Percentiles rank a stretch among this genome's conserved stretches.
Conservation (phyloP, 108 stramenopile genomes). For the Skeletonema marinoi region DNA sequence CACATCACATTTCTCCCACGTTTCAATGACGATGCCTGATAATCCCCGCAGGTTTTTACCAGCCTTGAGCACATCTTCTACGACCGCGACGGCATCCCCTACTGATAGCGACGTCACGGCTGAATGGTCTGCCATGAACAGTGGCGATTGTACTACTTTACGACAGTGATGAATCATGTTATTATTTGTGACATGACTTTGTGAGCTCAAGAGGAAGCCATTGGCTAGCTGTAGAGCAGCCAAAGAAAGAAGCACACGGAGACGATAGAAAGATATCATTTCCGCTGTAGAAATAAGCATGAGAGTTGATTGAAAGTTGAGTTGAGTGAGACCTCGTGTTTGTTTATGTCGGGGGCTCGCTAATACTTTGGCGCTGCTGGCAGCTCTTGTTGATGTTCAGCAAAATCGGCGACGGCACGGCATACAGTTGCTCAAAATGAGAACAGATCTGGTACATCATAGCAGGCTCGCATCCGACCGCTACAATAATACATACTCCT, state of each 20-base stretch:
- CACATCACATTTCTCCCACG: slow-evolving; percentile 88
- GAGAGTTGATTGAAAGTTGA: too few species aligned
- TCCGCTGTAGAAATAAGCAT: too few species aligned
- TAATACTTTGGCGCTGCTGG: too few species aligned
- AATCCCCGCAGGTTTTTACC: slow-evolving; percentile 54
- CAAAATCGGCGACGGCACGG: too few species aligned
- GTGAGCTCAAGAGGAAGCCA: background rate
- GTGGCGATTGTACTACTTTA: background rate
- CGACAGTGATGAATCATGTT: background rate
- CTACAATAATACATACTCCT: too few species aligned
- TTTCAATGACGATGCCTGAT: slow-evolving; percentile 63
- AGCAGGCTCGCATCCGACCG: too few species aligned
- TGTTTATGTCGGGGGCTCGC: too few species aligned
- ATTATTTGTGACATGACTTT: background rate
- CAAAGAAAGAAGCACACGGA: background rate
- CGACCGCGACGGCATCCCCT: slow-evolving; percentile 65
- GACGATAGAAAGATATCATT: too few species aligned
- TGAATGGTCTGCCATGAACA: slow-evolving; percentile 65
- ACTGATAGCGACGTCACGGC: slow-evolving; percentile 55
- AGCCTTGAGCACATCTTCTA: slow-evolving; percentile 54
- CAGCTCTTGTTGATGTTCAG: too few species aligned
- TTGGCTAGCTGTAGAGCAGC: background rate
- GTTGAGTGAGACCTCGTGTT: too few species aligned
- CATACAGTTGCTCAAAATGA: too few species aligned
- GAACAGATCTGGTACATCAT: too few species aligned